Evolutionary conservation across 1,284 basidiomycete genomes (phyloP), one percentile per base, ranked within the genome.

Genomic region (Athelia sp.): DNA sequence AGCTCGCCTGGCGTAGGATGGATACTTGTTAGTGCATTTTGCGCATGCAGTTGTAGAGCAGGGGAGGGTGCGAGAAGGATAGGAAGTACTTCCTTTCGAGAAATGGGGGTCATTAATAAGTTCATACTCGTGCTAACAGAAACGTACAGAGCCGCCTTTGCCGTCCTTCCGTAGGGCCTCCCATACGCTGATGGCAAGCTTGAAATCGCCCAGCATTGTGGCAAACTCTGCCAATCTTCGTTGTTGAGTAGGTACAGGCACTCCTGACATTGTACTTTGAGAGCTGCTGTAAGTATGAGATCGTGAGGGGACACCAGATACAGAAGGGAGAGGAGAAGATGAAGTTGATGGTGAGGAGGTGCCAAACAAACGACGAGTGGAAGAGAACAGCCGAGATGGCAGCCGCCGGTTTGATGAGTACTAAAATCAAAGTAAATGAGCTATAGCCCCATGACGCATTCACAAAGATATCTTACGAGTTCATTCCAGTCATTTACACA

Each of bases 401-500:
- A 97, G 78, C 31, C 91, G 78, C 45, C 93, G 79, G 19, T 87
- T 91, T 15, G 90, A 88, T 17, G 87, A 83, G 61, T 90, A 95
- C 76, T 91, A 62, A 29, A 26, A 19, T 24, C 29, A 44, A 47
- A 31, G 50, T 19, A 19, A 21, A 46, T 48, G 42, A 43, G 17
- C 40, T 42, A n/a, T 24, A 13, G 35, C 34, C 21, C 34, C 42
- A 50, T 38, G 23, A 22, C 34, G 10, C 45, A 43, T 40, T 19
- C 43, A 54, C 46, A 45, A 46, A 46, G 11, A 60, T n/a, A n/a
- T n/a, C 74, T 54, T 60, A 90, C 88, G 54, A 78, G 79, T 71
- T 99, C 96, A 63, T 97, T 97, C 90, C 93, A 97, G 52, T 97
- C 91, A 43, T 93, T 64, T 1, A 97, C 87, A 60, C 85, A 87